phyloP scores from a whole-genome alignment of 192 early-diverging fungal species.

The Phycomyces nitens region DNA sequence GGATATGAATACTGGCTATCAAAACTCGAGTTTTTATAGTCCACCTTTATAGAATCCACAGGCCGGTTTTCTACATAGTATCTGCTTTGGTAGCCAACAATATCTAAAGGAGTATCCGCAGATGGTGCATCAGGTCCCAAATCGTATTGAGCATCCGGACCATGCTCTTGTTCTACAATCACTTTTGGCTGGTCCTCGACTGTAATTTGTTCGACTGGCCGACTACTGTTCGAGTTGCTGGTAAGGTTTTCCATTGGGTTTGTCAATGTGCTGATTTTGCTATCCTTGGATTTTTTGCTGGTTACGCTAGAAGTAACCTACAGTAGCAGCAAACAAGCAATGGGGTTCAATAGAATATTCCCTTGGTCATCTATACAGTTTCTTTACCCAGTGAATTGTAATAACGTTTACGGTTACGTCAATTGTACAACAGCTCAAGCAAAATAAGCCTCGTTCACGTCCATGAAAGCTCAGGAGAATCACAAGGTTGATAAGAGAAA shows the following conservation, averaged over 20 bases:
- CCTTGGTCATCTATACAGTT: no score
- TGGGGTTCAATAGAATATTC: no score
- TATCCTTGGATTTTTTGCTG: conserved; percentile 4
- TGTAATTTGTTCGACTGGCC: not conserved
- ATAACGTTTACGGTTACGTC: conserved; percentile 46
- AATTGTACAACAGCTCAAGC: conserved; percentile 44
- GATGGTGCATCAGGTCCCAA: not conserved
- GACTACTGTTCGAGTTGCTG: no score
- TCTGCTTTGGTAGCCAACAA: not conserved
- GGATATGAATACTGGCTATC: no score
- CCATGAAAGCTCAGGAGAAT: conserved; percentile 39
- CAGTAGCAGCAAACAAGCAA: no score
- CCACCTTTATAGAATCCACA: no score
- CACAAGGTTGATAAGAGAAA: conserved; percentile 41
- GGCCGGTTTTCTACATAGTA: not conserved
- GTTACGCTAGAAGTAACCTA: conserved; percentile 6
- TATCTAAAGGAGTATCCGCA: not conserved
- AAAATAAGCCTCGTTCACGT: conserved; percentile 44
- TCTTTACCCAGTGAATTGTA: conserved; percentile 33
- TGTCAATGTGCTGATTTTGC: not conserved
- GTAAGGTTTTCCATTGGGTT: not conserved
- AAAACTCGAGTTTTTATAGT: no score
- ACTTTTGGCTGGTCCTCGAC: not conserved
- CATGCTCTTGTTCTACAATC: not conserved
- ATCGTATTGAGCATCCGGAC: not conserved